Evolutionary conservation across 306 rosid species (phyloP).

Genomic region (Sicyos edulis): DNA sequence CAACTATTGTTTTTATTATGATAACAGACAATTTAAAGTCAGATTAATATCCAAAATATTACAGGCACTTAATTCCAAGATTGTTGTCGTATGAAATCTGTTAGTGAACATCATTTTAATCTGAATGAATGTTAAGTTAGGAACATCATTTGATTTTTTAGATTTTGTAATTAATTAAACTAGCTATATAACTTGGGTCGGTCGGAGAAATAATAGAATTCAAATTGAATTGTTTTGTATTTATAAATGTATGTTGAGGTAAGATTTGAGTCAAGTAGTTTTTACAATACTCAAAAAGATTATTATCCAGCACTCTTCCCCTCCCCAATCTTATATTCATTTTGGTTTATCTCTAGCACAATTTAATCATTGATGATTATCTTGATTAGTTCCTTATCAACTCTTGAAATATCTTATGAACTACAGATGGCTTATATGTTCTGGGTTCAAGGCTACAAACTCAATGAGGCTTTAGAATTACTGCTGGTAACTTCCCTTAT

Average conservation of each 20-base stretch:
- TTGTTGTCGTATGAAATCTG: no score
- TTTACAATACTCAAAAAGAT: neutral
- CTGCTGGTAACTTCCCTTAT: conserved; percentile 64
- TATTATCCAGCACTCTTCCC: no score
- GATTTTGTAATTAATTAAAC: no score
- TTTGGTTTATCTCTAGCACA: no score
- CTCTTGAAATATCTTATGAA: conserved; percentile 27
- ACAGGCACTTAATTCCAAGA: no score
- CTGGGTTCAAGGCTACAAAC: conserved; percentile 84
- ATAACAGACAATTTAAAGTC: no score
- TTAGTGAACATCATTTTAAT: no score
- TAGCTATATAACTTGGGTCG: conserved; percentile 1
- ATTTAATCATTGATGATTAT: neutral
- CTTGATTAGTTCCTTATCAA: neutral
- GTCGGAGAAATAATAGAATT: neutral
- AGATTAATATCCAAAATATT: no score
- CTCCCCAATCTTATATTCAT: no score
- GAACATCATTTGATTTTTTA: no score
- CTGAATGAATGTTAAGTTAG: no score
- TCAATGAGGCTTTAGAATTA: conserved; percentile 47
- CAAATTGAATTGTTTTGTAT: neutral
- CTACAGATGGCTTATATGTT: conserved; percentile 89
- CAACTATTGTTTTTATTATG: no score
- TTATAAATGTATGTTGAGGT: neutral
- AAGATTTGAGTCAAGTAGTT: neutral